Evolutionary conservation across 1,139 yeast species (phyloP).

Genomic region (Arxiozyma slooffiae): DNA sequence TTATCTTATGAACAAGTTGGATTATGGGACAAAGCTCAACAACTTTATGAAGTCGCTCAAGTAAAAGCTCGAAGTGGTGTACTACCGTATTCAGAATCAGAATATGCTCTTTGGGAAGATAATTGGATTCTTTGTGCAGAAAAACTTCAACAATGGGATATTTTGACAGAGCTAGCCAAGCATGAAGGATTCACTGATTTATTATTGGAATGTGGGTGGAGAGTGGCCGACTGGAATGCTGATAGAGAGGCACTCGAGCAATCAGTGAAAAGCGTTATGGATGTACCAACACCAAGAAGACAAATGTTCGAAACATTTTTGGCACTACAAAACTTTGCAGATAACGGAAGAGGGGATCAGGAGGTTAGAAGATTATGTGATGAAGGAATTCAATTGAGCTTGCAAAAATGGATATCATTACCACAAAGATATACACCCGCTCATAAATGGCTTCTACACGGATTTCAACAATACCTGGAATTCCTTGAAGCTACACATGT

Average conservation of each 20-base stretch:
- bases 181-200: slow-evolving; percentile 96
- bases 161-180: slow-evolving; percentile 88
- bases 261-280: slow-evolving; percentile 93
- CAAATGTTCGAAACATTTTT: slow-evolving; percentile 92
- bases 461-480: slow-evolving; percentile 95
- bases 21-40: slow-evolving; percentile 89
- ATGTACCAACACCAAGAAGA: slow-evolving; percentile 94
- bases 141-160: slow-evolving; percentile 96
- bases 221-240: slow-evolving; percentile 97
- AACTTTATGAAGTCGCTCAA: slow-evolving; percentile 93
- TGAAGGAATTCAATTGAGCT: slow-evolving; percentile 88
- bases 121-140: slow-evolving; percentile 98
- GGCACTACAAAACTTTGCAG: slow-evolving; percentile 87
- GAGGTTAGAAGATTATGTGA: slow-evolving; percentile 83
- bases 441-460: slow-evolving; percentile 82
- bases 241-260: slow-evolving; percentile 92
- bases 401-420: slow-evolving; percentile 87
- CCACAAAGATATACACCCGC: slow-evolving; percentile 75
- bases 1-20: slow-evolving; percentile 92
- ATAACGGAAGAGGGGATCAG: slow-evolving; percentile 68
- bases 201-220: slow-evolving; percentile 95
- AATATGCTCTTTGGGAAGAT: slow-evolving; percentile 95
- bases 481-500: slow-evolving; percentile 96
- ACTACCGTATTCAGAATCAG: slow-evolving; percentile 89
- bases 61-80: slow-evolving; percentile 94